These are phyloP conservation scores for Babesia microti DNA, from an alignment of 169 alveolate genomes.

Conservation along the genomic window DNA sequence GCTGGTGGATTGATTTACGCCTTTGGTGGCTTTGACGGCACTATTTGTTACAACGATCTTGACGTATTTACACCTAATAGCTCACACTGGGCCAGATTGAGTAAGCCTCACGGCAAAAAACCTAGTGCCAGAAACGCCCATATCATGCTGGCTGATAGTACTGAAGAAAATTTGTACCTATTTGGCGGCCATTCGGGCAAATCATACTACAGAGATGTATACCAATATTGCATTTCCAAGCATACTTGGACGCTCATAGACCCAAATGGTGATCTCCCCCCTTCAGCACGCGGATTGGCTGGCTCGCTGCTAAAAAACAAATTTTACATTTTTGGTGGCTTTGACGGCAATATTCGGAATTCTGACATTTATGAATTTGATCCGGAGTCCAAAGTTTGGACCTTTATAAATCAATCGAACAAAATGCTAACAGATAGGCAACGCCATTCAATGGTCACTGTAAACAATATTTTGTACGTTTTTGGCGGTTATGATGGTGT, in stretches of 20 bases:
- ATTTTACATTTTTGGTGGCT: constrained; percentile 57
- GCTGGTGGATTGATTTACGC: constrained; percentile 43
- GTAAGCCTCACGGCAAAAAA: constrained; percentile 49
- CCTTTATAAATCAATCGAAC: constrained; percentile 10
- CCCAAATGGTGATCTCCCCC: constrained; percentile 38
- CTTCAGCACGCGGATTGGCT: constrained; percentile 59
- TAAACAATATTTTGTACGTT: constrained; percentile 31
- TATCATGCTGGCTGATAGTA: constrained; percentile 48
- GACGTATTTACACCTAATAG: constrained; percentile 46
- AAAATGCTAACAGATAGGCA: constrained; percentile 25
- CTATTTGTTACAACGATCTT: constrained; percentile 52
- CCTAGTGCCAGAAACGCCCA: constrained; percentile 61
- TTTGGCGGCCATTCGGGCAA: constrained; percentile 60
- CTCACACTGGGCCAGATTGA: constrained; percentile 40
- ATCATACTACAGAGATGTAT: constrained; percentile 46
- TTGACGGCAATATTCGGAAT: constrained; percentile 46
- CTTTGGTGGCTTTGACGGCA: constrained; percentile 64
- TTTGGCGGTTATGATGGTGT: constrained; percentile 61
- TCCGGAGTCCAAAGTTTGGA: constrained; percentile 34
- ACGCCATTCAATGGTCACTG: constrained; percentile 14
- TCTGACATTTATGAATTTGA: constrained; percentile 45
- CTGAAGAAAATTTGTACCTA: constrained; percentile 26
- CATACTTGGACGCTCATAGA: constrained; percentile 42
- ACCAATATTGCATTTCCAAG: constrained; percentile 27
- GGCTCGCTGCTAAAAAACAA: constrained; percentile 39